Evolutionary conservation across 169 alveolate genomes (phyloP).

Genomic region (Fabrea salina): DNA sequence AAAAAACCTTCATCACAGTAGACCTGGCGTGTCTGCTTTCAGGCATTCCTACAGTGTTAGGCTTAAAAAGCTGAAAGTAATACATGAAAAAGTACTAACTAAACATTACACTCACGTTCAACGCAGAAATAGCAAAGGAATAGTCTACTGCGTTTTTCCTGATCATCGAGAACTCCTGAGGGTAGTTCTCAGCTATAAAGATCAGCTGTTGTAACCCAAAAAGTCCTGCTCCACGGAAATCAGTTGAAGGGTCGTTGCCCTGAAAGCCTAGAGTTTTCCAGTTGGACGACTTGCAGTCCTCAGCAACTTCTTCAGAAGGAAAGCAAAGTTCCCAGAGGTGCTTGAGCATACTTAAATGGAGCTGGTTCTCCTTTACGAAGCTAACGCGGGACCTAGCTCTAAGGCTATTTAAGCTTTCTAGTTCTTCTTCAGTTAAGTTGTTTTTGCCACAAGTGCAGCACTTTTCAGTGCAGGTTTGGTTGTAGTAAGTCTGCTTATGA

Average conservation of each 20-base stretch:
- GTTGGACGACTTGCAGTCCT: neutral
- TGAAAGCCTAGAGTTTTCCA: constrained; percentile 26
- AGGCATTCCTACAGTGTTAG: neutral
- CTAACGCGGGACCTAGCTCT: neutral
- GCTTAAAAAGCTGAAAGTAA: neutral
- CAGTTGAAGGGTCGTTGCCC: constrained; percentile 24
- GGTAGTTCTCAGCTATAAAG: neutral
- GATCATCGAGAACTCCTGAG: neutral
- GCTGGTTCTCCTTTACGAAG: neutral
- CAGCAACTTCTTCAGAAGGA: neutral
- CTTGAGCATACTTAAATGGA: neutral
- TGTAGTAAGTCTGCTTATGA: neutral
- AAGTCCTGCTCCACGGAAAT: constrained; percentile 34
- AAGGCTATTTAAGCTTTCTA: neutral
- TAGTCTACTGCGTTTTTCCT: neutral
- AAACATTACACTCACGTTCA: constrained; percentile 17
- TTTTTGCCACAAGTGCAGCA: neutral
- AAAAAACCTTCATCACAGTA: neutral
- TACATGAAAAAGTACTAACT: constrained; percentile 11
- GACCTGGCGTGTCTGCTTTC: neutral
- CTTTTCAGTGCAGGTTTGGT: neutral
- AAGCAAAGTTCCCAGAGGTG: neutral
- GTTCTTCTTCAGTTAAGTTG: neutral
- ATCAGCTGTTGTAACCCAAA: constrained; percentile 11
- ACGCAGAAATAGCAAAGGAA: constrained; percentile 27